Percentiles rank a stretch among this genome's conserved stretches.
phyloP scores from a whole-genome alignment of 2,329 filamentous ascomycete species.

The Colletotrichum orchidophilum region DNA sequence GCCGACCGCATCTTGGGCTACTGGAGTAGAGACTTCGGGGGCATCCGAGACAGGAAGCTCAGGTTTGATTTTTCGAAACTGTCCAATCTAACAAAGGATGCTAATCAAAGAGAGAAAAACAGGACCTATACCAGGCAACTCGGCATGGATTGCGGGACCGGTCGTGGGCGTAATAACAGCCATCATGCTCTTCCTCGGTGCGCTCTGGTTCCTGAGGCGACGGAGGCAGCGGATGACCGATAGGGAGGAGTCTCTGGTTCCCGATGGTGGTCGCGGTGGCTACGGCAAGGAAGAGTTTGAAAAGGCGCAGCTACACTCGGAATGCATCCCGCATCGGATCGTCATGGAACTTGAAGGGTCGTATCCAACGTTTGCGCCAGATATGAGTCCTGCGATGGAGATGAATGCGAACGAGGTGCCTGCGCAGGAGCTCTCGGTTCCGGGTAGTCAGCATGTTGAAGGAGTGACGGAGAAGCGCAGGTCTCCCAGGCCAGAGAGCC shows the following conservation, averaged over 20 bases:
- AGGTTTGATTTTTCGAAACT: background rate
- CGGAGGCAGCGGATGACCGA: background rate
- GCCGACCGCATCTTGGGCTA: no score
- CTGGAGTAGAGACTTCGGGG: no score
- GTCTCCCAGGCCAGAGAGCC: background rate
- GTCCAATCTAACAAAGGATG: background rate
- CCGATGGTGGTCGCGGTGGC: background rate
- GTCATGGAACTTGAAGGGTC: background rate
- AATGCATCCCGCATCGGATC: background rate
- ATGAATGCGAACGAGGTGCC: background rate
- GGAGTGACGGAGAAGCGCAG: background rate
- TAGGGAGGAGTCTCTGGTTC: background rate
- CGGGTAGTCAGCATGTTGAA: background rate
- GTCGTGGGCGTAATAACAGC: background rate
- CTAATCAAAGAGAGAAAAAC: background rate
- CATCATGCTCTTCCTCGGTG: background rate
- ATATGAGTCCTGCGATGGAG: background rate
- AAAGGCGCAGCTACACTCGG: slow-evolving; percentile 1
- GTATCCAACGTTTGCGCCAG: background rate
- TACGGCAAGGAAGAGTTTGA: background rate
- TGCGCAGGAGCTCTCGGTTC: background rate
- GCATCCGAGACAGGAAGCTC: background rate
- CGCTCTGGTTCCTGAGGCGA: background rate
- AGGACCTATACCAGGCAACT: background rate
- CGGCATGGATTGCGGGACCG: background rate